Evolutionary conservation across 139 green algal species (phyloP).

Genomic region (Coccomyxa sp.): DNA sequence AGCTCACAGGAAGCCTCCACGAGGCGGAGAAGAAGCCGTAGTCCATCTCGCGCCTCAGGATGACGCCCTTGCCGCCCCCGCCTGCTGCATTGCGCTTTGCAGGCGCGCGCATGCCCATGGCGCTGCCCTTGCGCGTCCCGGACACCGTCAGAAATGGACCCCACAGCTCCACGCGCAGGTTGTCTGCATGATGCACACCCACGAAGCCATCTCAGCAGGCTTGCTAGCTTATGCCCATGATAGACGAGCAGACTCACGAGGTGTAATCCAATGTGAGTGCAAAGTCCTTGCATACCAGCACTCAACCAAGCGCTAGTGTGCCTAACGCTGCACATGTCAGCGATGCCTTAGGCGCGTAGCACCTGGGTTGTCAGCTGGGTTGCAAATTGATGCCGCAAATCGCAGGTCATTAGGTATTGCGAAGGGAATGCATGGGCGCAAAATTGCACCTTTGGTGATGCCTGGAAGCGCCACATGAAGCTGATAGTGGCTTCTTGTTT

Average conservation of each 20-base stretch:
- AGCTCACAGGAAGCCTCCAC: neutral
- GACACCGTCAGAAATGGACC: neutral
- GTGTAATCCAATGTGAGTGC: too few species aligned
- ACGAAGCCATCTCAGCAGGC: too few species aligned
- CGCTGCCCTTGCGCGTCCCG: neutral
- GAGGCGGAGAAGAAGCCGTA: neutral
- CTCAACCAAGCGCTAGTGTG: too few species aligned
- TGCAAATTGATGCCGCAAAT: too few species aligned
- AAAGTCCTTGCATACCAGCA: too few species aligned
- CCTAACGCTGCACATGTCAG: too few species aligned
- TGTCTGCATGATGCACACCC: neutral
- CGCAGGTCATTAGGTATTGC: too few species aligned
- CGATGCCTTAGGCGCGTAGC: too few species aligned
- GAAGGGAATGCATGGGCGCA: neutral
- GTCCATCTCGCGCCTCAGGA: neutral
- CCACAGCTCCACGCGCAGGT: neutral
- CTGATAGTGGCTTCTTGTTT: neutral
- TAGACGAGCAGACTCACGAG: too few species aligned
- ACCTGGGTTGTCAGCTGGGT: too few species aligned
- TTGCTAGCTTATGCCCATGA: too few species aligned
- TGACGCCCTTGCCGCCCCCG: neutral
- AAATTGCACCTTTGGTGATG: neutral
- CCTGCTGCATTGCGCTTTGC: too few species aligned
- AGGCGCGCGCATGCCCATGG: neutral
- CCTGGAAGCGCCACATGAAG: neutral